Base-by-base conservation (phyloP, 2,329 filamentous ascomycete genomes). In the Teratosphaeria nubilosa region DNA sequence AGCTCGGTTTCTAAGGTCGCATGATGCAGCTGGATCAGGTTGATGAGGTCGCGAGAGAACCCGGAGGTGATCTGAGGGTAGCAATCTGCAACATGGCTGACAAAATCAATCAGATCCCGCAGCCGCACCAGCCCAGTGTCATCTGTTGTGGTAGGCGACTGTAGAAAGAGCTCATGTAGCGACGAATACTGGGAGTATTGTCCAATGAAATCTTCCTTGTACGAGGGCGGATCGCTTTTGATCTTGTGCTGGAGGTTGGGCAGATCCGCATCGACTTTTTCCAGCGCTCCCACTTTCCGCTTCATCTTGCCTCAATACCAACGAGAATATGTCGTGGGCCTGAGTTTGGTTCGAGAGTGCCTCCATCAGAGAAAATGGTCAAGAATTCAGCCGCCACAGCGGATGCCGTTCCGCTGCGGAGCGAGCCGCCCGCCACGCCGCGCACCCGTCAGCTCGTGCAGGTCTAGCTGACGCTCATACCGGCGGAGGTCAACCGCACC, bases 241-340 rank as follows among this genome's bases (percentile, higher is more conserved):
- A 96, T 91, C 77, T 95, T 96, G 78, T 95, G 90, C 72, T 95
- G 91, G 55, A 96, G 78, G 75, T 87, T 94, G 63, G 90, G 86
- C 82, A 95, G 79, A 75, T 95, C 90, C 34, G 91, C 91, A 71
- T 96, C 91, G 66, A 96, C 85, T 81, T 96, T 96, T 77, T 96
- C 91, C 74, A 96, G 85, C 61, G 91, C 91, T 58, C 88, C 90
- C 59, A 96, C 82, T 77, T 94, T 95, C 73, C 91, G 83, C 77
- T 96, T 96, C 60, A 85, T 88, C 85, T 90, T 53, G 16, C 3
- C 16, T 14, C 34, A 11, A 14, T 14, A 14, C 16, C 16, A n/a
- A 41, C 16, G 13, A 41, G 34, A 16, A 14, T 14, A 41, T n/a
- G 13, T 16, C 13, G 2, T 16, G 5, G 13, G 13, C 16, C 13